Evolutionary conservation across 2,329 filamentous ascomycete genomes (phyloP).

Genomic region (Aspergillus brunneoviolaceus): DNA sequence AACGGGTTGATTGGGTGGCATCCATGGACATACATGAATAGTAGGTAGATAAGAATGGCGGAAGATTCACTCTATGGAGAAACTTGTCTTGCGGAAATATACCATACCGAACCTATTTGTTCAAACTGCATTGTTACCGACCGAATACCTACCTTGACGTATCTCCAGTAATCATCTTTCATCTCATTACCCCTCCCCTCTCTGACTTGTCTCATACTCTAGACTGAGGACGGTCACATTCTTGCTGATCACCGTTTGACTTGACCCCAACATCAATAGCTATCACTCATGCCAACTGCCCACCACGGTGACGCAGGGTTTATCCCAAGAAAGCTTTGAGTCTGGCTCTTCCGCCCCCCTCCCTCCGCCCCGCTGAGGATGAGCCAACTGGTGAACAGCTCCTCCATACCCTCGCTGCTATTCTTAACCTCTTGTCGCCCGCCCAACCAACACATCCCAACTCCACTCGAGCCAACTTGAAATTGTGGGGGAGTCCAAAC

Average conservation of each 20-base stretch:
- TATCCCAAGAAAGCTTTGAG: not conserved
- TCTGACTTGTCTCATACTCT: not conserved
- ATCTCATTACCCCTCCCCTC: not conserved
- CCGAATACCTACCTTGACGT: not conserved
- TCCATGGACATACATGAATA: too few relatives aligned
- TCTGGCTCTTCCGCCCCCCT: constrained; percentile 10
- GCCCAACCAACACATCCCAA: not conserved
- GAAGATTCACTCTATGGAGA: not conserved
- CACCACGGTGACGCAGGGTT: not conserved
- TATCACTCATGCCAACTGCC: not conserved
- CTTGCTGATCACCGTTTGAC: not conserved
- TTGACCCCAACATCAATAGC: too few relatives aligned
- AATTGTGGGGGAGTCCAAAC: not conserved
- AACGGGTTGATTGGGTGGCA: too few relatives aligned
- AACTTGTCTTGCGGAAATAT: not conserved
- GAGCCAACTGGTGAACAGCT: constrained; percentile 2
- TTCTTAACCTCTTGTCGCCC: not conserved
- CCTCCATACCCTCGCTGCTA: not conserved
- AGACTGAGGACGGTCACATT: not conserved
- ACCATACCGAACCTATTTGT: not conserved
- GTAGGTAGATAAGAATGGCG: not conserved
- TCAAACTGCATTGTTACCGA: too few relatives aligned
- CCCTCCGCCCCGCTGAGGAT: constrained; percentile 11
- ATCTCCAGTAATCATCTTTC: too few relatives aligned
- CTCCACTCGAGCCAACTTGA: not conserved